Conservation (phyloP, 176 grass and related monocot genomes). For the Dactylis glomerata region DNA sequence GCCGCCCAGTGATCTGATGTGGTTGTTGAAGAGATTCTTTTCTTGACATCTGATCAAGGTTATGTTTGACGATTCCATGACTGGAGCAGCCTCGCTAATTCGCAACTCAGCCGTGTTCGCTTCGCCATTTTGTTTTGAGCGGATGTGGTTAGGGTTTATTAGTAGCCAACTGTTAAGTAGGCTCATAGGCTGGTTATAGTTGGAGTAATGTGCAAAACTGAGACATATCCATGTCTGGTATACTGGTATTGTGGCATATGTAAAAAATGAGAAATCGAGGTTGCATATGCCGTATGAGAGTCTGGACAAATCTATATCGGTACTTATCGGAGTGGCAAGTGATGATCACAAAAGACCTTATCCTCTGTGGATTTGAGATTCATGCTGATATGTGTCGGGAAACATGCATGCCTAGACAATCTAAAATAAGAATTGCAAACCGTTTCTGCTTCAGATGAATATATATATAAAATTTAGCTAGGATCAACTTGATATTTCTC, state of each 20-base stretch:
- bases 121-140: not conserved
- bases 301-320: too few relatives aligned
- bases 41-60: not conserved
- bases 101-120: not conserved
- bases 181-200: not conserved
- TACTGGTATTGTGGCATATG: not conserved
- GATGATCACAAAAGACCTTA: too few relatives aligned
- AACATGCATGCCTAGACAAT: too few relatives aligned
- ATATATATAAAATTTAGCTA: too few relatives aligned
- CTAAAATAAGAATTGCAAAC: too few relatives aligned
- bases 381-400: too few relatives aligned
- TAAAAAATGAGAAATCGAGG: too few relatives aligned
- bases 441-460: too few relatives aligned
- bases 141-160: not conserved
- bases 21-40: not conserved
- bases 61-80: not conserved
- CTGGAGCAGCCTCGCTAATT: not conserved
- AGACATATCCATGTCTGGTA: not conserved
- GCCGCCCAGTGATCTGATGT: not conserved
- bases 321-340: too few relatives aligned
- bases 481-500: too few relatives aligned
- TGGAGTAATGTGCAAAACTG: not conserved
- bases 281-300: too few relatives aligned
- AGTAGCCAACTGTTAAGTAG: not conserved
- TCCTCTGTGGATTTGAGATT: too few relatives aligned